Conservation (phyloP, 2,329 filamentous ascomycete genomes). For the Raffaelea ambrosiae region DNA sequence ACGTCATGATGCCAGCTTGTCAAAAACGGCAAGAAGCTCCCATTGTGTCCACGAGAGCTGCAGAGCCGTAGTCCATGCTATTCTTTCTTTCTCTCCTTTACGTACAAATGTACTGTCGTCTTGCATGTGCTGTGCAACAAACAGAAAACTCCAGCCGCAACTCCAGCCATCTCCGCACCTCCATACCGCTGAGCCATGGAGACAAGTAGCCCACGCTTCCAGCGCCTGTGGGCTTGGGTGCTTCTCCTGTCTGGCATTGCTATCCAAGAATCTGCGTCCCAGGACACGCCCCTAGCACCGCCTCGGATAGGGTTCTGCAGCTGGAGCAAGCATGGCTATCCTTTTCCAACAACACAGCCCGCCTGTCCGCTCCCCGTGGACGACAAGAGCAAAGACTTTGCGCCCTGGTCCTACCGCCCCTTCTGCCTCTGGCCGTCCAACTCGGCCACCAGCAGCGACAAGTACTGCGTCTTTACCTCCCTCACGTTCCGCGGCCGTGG, state of each 20-base stretch:
- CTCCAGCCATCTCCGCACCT: too few species aligned
- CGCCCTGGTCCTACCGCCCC: conserved; percentile 14
- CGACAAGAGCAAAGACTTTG: conserved; percentile 3
- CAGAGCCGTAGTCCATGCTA: neutral
- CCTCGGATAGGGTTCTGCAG: conserved; percentile 4
- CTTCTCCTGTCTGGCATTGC: too few species aligned
- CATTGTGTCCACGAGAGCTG: neutral
- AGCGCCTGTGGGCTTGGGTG: too few species aligned
- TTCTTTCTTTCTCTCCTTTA: too few species aligned
- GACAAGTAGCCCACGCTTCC: too few species aligned
- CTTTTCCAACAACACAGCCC: neutral
- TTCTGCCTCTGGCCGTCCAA: conserved; percentile 11
- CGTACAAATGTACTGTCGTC: too few species aligned
- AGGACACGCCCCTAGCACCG: neutral
- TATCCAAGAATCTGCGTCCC: too few species aligned
- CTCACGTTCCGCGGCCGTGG: conserved; percentile 15
- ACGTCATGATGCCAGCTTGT: conserved; percentile 8
- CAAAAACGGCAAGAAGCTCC: neutral
- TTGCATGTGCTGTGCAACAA: too few species aligned
- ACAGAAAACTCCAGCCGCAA: too few species aligned
- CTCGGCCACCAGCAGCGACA: neutral
- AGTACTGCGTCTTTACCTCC: conserved; percentile 18
- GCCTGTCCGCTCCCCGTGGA: conserved; percentile 5
- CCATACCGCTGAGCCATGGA: too few species aligned
- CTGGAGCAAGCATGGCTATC: conserved; percentile 7